Base-by-base conservation (phyloP, 768 basidiomycete species). In the Dacryopinax primogenitus region DNA sequence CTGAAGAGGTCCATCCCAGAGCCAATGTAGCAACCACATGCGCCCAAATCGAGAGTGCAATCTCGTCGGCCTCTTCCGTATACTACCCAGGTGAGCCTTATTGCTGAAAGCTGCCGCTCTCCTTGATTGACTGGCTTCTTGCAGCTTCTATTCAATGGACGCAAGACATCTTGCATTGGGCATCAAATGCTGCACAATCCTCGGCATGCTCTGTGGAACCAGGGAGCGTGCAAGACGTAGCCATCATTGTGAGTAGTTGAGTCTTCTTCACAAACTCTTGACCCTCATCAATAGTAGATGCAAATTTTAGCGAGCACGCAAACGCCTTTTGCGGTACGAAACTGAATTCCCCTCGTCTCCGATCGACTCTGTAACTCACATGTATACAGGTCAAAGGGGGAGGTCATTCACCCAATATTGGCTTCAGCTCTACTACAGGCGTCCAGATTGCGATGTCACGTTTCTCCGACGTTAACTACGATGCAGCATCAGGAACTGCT, bases 141-240 rank as follows among this genome's bases (percentile, higher is more conserved):
- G n/a, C 36, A 66, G 68, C 65, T 1, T 62, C 68, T 4, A 9
- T 68, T 1, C 44, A 72, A 21, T 86, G 83, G 64, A 35, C 36
- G 0, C 70, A 74, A 15, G 83, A 80, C 66, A 77, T 82, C 23
- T 62, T 67, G 1, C 83, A 85, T 66, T 85, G 81, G 81, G 79
- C 81, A 0, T 72, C 72, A 26, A 82, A 83, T 2, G 84, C 81
- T 67, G 70, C 76, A 0, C 77, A 83, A 64, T 1, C 63, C 0
- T 70, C 84, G 0, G 72, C 76, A 1, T 86, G 84, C 69, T 79
- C 80, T 11, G 84, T 86, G 9, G 82, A 85, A 68, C 84, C 84
- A 1, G 82, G 80, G 11, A 82, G 77, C 0, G 73, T 79, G 0
- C 75, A 77, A 3, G 85, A 87, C 64, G 72, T 86, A 33, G 77